phyloP scores from a whole-genome alignment of 2,329 filamentous ascomycete genomes.

The Dactylella cylindrospora region DNA sequence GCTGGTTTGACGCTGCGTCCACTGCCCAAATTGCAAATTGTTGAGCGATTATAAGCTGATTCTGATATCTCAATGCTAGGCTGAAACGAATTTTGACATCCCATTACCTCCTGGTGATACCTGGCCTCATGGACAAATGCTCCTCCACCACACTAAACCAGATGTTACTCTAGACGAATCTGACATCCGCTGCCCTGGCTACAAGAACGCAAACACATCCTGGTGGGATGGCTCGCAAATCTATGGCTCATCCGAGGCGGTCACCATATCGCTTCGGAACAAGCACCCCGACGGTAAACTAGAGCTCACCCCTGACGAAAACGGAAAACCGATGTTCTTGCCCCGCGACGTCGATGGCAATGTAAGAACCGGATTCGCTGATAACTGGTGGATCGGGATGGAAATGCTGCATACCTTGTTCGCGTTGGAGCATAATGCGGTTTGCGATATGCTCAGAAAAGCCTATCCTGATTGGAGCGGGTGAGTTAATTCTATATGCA shows the following conservation, averaged over 20 bases:
- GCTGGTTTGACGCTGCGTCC: no score
- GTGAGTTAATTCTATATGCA: conserved; percentile 6
- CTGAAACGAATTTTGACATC: conserved; percentile 50
- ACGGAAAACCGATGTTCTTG: conserved; percentile 52
- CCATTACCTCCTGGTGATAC: conserved; percentile 51
- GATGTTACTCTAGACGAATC: conserved; percentile 51
- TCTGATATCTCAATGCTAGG: conserved; percentile 46
- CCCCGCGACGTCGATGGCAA: conserved; percentile 53
- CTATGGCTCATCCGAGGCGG: conserved; percentile 54
- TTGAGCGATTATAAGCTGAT: background rate
- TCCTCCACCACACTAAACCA: conserved; percentile 51
- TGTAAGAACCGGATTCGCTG: conserved; percentile 54
- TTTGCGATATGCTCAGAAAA: conserved; percentile 53
- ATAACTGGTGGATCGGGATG: conserved; percentile 57
- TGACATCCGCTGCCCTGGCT: conserved; percentile 53
- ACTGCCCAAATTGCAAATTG: background rate
- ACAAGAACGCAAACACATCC: conserved; percentile 54
- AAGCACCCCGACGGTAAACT: conserved; percentile 53
- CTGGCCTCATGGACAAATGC: conserved; percentile 52
- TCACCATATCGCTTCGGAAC: conserved; percentile 52
- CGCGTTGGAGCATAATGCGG: conserved; percentile 56
- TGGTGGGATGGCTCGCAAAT: conserved; percentile 58
- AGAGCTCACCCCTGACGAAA: conserved; percentile 48
- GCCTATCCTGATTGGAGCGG: conserved; percentile 52
- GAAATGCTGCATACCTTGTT: conserved; percentile 57